A percentile compares a stretch with the other conserved stretches of the same genome.
These are phyloP conservation scores for Hymenoscyphus repandus DNA, from an alignment of 2,329 filamentous ascomycete species.

Conservation along the genomic window DNA sequence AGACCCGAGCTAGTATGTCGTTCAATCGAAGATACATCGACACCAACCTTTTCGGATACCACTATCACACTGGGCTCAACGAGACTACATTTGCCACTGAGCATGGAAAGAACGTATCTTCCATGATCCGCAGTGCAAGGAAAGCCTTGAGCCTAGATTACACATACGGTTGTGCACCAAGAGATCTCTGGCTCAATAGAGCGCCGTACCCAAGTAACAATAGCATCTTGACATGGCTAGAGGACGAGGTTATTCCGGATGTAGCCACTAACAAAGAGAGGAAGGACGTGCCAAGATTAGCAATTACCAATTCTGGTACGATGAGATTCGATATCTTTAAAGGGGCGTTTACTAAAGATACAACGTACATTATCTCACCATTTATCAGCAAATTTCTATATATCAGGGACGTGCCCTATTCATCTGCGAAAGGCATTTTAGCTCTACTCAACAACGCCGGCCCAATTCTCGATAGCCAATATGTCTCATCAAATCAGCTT, in stretches of 20 bases:
- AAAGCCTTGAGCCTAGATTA: slow-evolving; percentile 66
- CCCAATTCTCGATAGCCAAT: slow-evolving; percentile 35
- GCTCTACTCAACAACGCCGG: slow-evolving; percentile 50
- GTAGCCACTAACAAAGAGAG: slow-evolving; percentile 54
- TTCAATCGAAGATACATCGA: slow-evolving; percentile 87
- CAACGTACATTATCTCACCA: slow-evolving; percentile 79
- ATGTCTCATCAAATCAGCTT: slow-evolving; percentile 29
- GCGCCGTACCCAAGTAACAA: slow-evolving; percentile 65
- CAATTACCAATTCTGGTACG: slow-evolving; percentile 82
- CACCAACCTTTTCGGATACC: slow-evolving; percentile 81
- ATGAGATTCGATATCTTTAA: slow-evolving; percentile 95
- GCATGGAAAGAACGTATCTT: slow-evolving; percentile 66
- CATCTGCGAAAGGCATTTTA: slow-evolving; percentile 65
- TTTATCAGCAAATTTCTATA: slow-evolving; percentile 77
- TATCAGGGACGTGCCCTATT: slow-evolving; percentile 76
- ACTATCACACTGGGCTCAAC: slow-evolving; percentile 74
- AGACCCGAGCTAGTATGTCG: slow-evolving; percentile 38
- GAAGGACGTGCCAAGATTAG: slow-evolving; percentile 58
- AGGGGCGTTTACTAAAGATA: slow-evolving; percentile 83
- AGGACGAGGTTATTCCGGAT: slow-evolving; percentile 67
- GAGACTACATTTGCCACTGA: slow-evolving; percentile 69
- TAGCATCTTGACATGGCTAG: slow-evolving; percentile 80
- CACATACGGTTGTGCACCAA: slow-evolving; percentile 76
- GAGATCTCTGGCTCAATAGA: slow-evolving; percentile 75
- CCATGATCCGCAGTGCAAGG: slow-evolving; percentile 64